Conservation (phyloP, 2,329 filamentous ascomycete genomes). For the Diaporthe nobilis region DNA sequence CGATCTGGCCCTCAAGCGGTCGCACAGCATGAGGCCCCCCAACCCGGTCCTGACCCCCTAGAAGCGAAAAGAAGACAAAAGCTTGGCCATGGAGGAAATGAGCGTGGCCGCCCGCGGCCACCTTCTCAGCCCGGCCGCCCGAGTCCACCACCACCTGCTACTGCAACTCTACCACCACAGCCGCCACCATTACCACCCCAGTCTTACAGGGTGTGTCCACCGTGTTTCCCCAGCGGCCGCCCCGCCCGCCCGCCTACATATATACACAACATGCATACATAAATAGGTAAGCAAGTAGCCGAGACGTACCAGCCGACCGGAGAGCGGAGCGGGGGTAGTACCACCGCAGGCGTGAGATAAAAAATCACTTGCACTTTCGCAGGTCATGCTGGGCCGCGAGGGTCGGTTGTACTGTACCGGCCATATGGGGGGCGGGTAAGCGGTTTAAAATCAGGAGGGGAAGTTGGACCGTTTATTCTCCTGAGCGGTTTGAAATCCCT, state of each 20-base stretch:
- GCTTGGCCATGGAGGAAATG: not conserved
- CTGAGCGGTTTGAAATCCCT: no score
- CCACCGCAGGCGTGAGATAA: not conserved
- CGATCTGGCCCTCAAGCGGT: not conserved
- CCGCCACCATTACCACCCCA: not conserved
- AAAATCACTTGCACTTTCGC: not conserved
- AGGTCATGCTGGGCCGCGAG: not conserved
- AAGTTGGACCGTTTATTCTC: no score
- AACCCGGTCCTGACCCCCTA: not conserved
- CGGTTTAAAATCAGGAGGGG: no score
- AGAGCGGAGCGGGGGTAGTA: not conserved
- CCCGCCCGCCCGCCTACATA: not conserved
- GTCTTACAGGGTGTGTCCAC: slow-evolving; percentile 14
- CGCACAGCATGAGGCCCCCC: slow-evolving; percentile 1
- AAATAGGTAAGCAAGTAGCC: not conserved
- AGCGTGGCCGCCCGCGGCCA: not conserved
- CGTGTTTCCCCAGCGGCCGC: slow-evolving; percentile 21
- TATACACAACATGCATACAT: not conserved
- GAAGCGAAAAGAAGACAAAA: not conserved
- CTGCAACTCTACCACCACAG: not conserved
- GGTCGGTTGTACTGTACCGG: no score
- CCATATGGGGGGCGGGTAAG: no score
- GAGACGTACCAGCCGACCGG: not conserved
- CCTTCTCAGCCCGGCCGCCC: not conserved
- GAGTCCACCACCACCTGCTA: not conserved